Percentiles rank a stretch among this genome's conserved stretches.
Conservation (phyloP, 2,329 filamentous ascomycete genomes). For the Alternaria triticina region DNA sequence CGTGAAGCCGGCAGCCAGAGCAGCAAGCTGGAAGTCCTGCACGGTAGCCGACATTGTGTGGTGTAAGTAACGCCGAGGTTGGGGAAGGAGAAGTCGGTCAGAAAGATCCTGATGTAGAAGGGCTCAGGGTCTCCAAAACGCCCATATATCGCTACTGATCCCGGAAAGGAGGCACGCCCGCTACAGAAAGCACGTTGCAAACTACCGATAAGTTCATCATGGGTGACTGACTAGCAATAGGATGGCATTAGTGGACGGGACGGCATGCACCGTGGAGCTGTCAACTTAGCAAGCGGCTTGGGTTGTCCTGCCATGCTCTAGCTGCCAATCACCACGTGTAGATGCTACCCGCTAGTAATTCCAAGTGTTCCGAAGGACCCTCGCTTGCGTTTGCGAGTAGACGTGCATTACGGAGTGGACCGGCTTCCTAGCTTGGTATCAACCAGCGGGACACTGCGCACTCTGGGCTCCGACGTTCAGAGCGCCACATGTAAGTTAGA, state of each 20-base stretch:
- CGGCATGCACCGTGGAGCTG: constrained; percentile 4
- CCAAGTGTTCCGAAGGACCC: neutral
- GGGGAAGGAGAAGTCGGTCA: constrained; percentile 2
- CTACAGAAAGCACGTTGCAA: neutral
- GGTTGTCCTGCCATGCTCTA: neutral
- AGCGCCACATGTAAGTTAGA: constrained; percentile 6
- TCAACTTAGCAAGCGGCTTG: neutral
- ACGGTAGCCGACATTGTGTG: constrained; percentile 28
- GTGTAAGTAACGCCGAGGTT: neutral
- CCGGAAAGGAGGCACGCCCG: constrained; percentile 6
- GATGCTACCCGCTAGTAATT: neutral
- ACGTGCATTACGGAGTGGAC: constrained; percentile 1
- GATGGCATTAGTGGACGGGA: neutral
- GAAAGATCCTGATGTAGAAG: neutral
- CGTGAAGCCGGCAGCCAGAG: constrained; percentile 44
- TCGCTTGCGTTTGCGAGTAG: neutral
- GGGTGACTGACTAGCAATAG: neutral
- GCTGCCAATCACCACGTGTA: neutral
- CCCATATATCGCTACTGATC: constrained; percentile 1
- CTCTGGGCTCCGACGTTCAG: neutral
- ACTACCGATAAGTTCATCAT: constrained; percentile 5
- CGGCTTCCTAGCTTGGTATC: neutral
- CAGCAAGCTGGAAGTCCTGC: constrained; percentile 39
- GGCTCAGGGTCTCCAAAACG: neutral
- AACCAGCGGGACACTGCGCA: neutral